A percentile compares a stretch with the other conserved stretches of the same genome.
Evolutionary conservation across 805 yeast species (phyloP).

Genomic region (Spathaspora arborariae): DNA sequence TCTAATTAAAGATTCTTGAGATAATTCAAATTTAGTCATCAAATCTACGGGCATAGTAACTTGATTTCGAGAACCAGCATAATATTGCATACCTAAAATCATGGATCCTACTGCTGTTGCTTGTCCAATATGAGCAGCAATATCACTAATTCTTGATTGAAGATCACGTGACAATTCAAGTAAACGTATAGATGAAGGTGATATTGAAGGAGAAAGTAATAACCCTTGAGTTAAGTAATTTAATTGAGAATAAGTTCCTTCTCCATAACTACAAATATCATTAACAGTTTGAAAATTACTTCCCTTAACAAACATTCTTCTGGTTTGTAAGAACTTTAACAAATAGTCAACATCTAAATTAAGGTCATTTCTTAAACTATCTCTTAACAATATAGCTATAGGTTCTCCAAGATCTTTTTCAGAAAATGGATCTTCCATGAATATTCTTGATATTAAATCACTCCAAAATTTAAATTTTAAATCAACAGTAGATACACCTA

Average conservation of each 20-base stretch:
- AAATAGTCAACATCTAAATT: slow-evolving; percentile 52
- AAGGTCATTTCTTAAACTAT: slow-evolving; percentile 46
- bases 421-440: slow-evolving; percentile 25
- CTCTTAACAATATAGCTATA: slow-evolving; percentile 53
- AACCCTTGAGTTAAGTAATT: slow-evolving; percentile 63
- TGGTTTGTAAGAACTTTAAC: slow-evolving; percentile 56
- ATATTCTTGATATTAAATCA: slow-evolving; percentile 50
- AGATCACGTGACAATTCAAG: slow-evolving; percentile 44
- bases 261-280: slow-evolving; percentile 71
- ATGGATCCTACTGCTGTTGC: slow-evolving; percentile 68
- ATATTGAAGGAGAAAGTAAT: slow-evolving; percentile 50
- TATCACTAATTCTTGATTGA: slow-evolving; percentile 49
- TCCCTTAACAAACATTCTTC: slow-evolving; percentile 46
- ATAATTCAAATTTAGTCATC: slow-evolving; percentile 48
- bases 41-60: slow-evolving; percentile 62
- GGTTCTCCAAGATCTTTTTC: slow-evolving; percentile 56
- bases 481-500: slow-evolving; percentile 41
- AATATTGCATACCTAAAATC: slow-evolving; percentile 57
- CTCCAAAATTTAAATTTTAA: slow-evolving; percentile 75
- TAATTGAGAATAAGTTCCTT: slow-evolving; percentile 72
- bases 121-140: slow-evolving; percentile 80
- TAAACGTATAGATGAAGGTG: slow-evolving; percentile 51
- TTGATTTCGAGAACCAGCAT: slow-evolving; percentile 46
- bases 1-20: slow-evolving; percentile 63
- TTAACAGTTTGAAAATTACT: slow-evolving; percentile 47